Evolutionary conservation across 1,284 basidiomycete species (phyloP).

Genomic region (Taiwanofungus camphoratus): DNA sequence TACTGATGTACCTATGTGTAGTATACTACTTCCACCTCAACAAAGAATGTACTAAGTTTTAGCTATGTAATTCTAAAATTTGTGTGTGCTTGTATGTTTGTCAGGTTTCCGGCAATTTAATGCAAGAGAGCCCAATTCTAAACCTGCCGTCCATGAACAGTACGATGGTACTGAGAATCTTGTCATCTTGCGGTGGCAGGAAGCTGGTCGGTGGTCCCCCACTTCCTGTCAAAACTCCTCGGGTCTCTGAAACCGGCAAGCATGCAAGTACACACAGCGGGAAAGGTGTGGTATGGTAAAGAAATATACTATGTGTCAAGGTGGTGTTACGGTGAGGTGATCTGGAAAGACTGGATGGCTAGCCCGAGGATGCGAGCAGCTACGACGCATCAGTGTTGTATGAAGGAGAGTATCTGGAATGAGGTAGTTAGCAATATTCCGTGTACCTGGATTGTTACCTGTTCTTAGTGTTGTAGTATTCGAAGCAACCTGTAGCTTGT

Average conservation of each 20-base stretch:
- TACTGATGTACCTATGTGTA: too few relatives aligned
- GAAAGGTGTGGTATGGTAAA: background rate
- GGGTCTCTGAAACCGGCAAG: background rate
- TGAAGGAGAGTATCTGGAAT: background rate
- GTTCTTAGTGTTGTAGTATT: too few relatives aligned
- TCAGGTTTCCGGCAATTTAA: background rate
- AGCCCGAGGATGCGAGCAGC: background rate
- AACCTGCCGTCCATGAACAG: background rate
- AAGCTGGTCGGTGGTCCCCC: background rate
- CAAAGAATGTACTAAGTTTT: background rate
- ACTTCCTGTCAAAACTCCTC: background rate
- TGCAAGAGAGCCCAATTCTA: background rate
- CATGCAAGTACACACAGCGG: background rate
- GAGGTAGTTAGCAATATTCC: background rate
- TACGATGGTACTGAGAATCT: background rate
- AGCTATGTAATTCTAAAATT: background rate
- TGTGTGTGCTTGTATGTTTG: background rate
- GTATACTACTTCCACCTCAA: background rate
- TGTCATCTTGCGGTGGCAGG: background rate
- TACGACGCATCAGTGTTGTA: background rate
- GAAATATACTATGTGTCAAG: background rate
- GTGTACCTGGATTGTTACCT: too few relatives aligned
- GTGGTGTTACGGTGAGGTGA: background rate
- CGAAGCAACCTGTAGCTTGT: background rate
- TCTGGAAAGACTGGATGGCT: background rate